Evolutionary conservation across 176 grass and related monocot species (phyloP).

Genomic region (Tillandsia fasciculata): DNA sequence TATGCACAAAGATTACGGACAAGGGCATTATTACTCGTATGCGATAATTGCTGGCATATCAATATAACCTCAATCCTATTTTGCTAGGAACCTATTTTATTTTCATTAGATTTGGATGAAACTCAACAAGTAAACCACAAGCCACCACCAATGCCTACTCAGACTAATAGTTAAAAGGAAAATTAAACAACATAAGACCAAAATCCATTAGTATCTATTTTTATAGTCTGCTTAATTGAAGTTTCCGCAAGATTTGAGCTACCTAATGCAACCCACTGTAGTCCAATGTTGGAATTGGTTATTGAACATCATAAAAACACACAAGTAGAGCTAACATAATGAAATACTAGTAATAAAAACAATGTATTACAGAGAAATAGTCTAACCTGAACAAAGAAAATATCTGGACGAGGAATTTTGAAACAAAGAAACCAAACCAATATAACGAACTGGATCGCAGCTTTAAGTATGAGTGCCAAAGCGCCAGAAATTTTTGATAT

Average conservation of each 20-base stretch:
- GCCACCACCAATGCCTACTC: no score
- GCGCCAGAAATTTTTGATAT: conserved; percentile 82
- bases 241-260: no score
- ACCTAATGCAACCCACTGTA: no score
- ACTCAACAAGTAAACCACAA: no score
- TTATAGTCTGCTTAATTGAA: no score
- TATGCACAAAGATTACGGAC: background rate
- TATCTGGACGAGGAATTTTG: conserved; percentile 78
- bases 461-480: conserved; percentile 80
- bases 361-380: background rate
- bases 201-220: no score
- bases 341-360: background rate
- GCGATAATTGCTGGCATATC: background rate
- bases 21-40: background rate
- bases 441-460: conserved; percentile 58
- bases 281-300: no score
- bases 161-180: no score
- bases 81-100: no score
- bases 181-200: no score
- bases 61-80: background rate
- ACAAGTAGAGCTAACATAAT: background rate
- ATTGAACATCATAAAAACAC: no score
- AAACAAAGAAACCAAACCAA: conserved; percentile 81
- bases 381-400: conserved; percentile 76
- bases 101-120: no score